phyloP scores from a whole-genome alignment of 2,329 filamentous ascomycete species.

The Aureobasidium sp. region DNA sequence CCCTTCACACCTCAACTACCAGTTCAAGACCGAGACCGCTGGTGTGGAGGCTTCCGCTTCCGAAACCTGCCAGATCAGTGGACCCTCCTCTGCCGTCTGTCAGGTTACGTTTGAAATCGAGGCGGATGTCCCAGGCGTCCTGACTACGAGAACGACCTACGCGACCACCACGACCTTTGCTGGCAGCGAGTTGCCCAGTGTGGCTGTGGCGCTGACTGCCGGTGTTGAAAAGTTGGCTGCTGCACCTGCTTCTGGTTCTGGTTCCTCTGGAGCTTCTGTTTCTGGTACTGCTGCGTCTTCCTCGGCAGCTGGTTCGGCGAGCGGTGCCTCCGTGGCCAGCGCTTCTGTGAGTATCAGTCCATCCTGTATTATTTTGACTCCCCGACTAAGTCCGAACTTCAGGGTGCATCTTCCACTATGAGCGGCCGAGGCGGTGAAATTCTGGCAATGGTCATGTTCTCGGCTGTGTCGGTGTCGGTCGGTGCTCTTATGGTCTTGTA shows the following conservation, averaged over 20 bases:
- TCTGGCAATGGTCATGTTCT: conserved; percentile 1
- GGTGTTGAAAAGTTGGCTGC: too few relatives aligned
- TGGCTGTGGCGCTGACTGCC: not conserved
- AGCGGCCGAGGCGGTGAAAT: not conserved
- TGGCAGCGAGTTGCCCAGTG: not conserved
- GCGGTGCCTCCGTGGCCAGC: not conserved
- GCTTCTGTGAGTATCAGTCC: not conserved
- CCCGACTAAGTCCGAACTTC: not conserved
- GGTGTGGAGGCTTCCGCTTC: not conserved
- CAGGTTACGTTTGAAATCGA: not conserved
- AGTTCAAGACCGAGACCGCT: not conserved
- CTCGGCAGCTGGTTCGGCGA: not conserved
- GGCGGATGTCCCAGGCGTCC: not conserved
- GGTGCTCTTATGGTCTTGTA: conserved; percentile 6
- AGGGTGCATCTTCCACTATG: conserved; percentile 4
- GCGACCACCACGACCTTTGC: not conserved
- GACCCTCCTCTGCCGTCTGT: not conserved
- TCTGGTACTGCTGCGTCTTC: not conserved
- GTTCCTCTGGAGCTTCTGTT: too few relatives aligned
- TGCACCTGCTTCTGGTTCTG: too few relatives aligned
- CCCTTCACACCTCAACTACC: not conserved
- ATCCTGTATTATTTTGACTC: not conserved
- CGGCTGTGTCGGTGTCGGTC: not conserved
- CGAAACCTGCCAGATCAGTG: not conserved
- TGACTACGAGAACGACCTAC: not conserved